Percentiles rank a stretch among this genome's conserved stretches.
Conservation (phyloP, 495 filamentous ascomycete species). For the Trypethelium eluteriae region DNA sequence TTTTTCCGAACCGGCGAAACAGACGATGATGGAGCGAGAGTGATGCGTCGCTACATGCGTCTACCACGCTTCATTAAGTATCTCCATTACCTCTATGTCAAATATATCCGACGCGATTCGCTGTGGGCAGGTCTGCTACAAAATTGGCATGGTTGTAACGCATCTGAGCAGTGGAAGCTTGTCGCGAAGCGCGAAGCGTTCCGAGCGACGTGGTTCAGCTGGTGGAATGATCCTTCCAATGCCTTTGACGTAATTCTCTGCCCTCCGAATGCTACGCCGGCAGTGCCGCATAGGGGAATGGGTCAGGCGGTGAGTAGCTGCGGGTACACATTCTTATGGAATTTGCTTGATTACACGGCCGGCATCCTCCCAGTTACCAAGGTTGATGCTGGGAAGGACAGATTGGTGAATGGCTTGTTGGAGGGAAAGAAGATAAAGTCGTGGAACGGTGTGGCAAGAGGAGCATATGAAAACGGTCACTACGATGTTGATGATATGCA, state of each 20-base stretch:
- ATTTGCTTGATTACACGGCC: constrained; percentile 79
- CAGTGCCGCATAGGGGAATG: constrained; percentile 83
- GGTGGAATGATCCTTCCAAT: constrained; percentile 57
- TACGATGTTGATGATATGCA: constrained; percentile 81
- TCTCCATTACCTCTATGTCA: constrained; percentile 81
- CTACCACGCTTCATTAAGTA: constrained; percentile 70
- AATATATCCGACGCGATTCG: constrained; percentile 66
- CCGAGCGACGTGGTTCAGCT: constrained; percentile 68
- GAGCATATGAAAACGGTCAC: constrained; percentile 64
- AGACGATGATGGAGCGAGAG: constrained; percentile 68
- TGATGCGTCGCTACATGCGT: constrained; percentile 64
- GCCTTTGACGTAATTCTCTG: constrained; percentile 65
- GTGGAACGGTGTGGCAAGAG: constrained; percentile 68
- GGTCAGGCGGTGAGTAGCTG: constrained; percentile 77
- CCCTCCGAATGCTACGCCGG: constrained; percentile 84
- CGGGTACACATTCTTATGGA: constrained; percentile 95
- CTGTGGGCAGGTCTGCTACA: constrained; percentile 72
- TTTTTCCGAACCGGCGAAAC: constrained; percentile 70
- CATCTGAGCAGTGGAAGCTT: constrained; percentile 73
- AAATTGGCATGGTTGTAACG: constrained; percentile 61
- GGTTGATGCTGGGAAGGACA: constrained; percentile 63
- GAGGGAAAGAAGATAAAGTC: constrained; percentile 58
- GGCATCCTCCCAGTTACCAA: constrained; percentile 83
- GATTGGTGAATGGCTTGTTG: constrained; percentile 48
- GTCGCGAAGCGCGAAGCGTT: constrained; percentile 70